phyloP scores from a whole-genome alignment of 257 asterid genomes.

The Lantana camara region DNA sequence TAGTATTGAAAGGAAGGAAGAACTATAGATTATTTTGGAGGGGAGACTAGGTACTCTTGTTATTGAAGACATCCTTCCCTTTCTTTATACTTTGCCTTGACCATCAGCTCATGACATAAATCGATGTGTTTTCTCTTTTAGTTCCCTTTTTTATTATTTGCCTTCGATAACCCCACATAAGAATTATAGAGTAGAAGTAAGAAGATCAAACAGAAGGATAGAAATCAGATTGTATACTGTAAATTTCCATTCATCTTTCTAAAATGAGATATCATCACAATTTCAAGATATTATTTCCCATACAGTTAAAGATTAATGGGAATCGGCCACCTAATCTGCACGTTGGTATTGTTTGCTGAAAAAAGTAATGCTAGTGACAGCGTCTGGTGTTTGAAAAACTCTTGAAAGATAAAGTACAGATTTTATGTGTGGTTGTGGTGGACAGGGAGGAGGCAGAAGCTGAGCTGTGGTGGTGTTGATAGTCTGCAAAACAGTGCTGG shows the following conservation, averaged over 20 bases:
- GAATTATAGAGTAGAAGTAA: background rate
- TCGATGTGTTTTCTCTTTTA: background rate
- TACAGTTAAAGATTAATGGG: constrained; percentile 21
- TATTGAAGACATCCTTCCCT: background rate
- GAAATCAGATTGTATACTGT: constrained; percentile 9
- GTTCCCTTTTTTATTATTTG: background rate
- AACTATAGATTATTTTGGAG: background rate
- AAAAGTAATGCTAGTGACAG: constrained; percentile 37
- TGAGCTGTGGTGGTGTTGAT: constrained; percentile 67
- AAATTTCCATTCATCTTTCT: background rate
- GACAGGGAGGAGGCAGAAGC: constrained; percentile 93
- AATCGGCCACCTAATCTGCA: constrained; percentile 22
- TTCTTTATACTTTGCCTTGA: too few species aligned
- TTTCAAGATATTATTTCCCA: constrained; percentile 16
- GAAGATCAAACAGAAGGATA: background rate
- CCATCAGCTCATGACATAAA: background rate
- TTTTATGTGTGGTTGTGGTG: constrained; percentile 88
- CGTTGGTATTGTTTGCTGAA: constrained; percentile 43
- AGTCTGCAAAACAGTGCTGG: constrained; percentile 49
- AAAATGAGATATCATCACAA: constrained; percentile 27
- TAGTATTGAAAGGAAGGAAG: constrained; percentile 6
- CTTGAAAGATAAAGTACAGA: constrained; percentile 46
- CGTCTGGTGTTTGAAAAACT: constrained; percentile 45
- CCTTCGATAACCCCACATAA: background rate
- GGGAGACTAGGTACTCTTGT: background rate